These are phyloP conservation scores for Yamadazyma insecticola DNA, from an alignment of 805 yeast species.

Conservation along the genomic window DNA sequence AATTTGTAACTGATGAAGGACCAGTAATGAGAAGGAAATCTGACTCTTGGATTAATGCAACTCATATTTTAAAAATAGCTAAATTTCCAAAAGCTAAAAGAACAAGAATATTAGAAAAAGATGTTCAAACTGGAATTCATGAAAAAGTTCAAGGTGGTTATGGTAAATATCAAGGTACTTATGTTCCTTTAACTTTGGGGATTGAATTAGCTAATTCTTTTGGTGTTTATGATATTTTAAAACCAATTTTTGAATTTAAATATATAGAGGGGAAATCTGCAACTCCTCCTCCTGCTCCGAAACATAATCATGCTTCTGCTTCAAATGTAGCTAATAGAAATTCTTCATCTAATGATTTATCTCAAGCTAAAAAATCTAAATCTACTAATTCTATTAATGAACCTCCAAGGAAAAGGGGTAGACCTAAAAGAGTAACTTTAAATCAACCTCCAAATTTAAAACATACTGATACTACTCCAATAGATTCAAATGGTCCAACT, in stretches of 20 bases:
- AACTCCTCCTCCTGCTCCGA: conserved; percentile 47
- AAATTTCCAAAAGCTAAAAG: conserved; percentile 62
- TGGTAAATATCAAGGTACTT: conserved; percentile 59
- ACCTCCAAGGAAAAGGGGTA: conserved; percentile 32
- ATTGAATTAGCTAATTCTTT: conserved; percentile 35
- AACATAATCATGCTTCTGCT: conserved; percentile 44
- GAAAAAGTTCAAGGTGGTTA: conserved; percentile 73
- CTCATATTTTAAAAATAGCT: conserved; percentile 66
- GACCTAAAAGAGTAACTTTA: conserved; percentile 31
- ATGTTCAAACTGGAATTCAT: conserved; percentile 57
- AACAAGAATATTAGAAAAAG: conserved; percentile 59
- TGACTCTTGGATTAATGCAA: conserved; percentile 68
- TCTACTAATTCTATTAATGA: conserved; percentile 22
- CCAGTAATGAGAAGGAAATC: conserved; percentile 63
- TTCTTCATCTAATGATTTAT: conserved; percentile 5
- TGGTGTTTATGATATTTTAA: conserved; percentile 48
- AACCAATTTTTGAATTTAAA: conserved; percentile 62
- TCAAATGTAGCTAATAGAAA: conserved; percentile 34
- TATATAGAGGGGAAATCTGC: conserved; percentile 36
- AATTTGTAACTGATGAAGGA: conserved; percentile 63
- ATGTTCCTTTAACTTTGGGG: conserved; percentile 40
- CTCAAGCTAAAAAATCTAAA: conserved; percentile 15
- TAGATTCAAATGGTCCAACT: conserved; percentile 24
- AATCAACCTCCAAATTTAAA: conserved; percentile 22
- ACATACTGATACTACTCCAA: conserved; percentile 32